Base-by-base conservation (phyloP, 345 rosid genomes). In the Bruguiera gymnorhiza region DNA sequence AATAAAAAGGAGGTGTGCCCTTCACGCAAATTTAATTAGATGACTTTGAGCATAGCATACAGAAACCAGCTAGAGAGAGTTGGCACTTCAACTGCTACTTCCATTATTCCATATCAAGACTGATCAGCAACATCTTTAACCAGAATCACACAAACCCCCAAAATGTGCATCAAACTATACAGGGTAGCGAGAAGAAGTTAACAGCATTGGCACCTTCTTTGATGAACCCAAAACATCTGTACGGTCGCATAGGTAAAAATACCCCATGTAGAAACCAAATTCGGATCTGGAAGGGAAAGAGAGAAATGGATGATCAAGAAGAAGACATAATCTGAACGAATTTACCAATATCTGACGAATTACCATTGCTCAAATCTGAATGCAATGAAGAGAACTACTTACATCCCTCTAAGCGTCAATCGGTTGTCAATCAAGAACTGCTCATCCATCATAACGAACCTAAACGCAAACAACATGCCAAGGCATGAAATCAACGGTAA, bases 191-290 rank as follows among this genome's bases (percentile, higher is more conserved):
- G 13, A 61, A 18, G n/a, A 56, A 67, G 58, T 70, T 64, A 74
- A 59, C 56, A 67, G 43, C 50, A 43, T 43, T 48, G 57, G 64
- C 64, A 95, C 99, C 99, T 95, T 95, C 70, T 77, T 86, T 5
- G 97, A 80, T 19, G 97, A 80, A 58, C 70, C 83, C 79, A 95
- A 86, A 65, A 90, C 51, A 85, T 95, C 92, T 20, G 96, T 92
- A 15, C 99, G 97, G 70, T 95, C 99, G 46, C 99, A 95, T 51
- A 95, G 8, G 79, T 84, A 95, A 76, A 80, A 88, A 72, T 92
- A 95, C 0, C 70, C 82, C 74, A 92, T 71, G 81, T 88, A 89
- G 30, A 55, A 70, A 55, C 85, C 85, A 46, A 90, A 87, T 77
- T 95, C 99, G 36, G 92, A 85, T 81, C 97, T 95, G 86, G 79